Evolutionary conservation across 305 asterid genomes (phyloP).

Genomic region (Solanum hybrid): DNA sequence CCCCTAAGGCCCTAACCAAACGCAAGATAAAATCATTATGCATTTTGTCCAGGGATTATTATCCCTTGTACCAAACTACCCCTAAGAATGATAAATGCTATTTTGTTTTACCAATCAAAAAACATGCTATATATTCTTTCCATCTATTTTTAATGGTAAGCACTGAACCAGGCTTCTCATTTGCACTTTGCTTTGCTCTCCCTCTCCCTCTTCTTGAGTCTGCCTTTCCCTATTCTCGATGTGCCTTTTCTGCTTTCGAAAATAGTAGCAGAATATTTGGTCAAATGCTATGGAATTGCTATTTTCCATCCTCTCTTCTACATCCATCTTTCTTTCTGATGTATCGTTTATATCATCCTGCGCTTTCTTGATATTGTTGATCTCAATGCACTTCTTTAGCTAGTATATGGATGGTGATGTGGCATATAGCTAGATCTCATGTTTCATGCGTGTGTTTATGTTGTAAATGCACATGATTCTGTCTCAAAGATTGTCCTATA

Average conservation of each 20-base stretch:
- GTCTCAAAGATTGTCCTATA: background rate
- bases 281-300: background rate
- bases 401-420: background rate
- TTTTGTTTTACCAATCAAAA: background rate
- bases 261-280: background rate
- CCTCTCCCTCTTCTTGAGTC: background rate
- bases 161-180: background rate
- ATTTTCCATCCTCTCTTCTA: background rate
- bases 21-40: background rate
- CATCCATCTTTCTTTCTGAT: background rate
- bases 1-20: background rate
- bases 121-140: background rate
- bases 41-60: background rate
- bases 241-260: background rate
- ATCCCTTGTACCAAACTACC: background rate
- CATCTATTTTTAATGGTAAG: background rate
- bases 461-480: conserved; percentile 1
- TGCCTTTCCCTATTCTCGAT: background rate
- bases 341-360: background rate
- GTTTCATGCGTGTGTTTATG: background rate
- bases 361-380: background rate
- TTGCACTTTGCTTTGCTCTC: background rate
- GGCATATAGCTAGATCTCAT: background rate
- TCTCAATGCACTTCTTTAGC: background rate
- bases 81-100: background rate